Evolutionary conservation across 345 rosid species (phyloP).

Genomic region (Salix suchowensis): DNA sequence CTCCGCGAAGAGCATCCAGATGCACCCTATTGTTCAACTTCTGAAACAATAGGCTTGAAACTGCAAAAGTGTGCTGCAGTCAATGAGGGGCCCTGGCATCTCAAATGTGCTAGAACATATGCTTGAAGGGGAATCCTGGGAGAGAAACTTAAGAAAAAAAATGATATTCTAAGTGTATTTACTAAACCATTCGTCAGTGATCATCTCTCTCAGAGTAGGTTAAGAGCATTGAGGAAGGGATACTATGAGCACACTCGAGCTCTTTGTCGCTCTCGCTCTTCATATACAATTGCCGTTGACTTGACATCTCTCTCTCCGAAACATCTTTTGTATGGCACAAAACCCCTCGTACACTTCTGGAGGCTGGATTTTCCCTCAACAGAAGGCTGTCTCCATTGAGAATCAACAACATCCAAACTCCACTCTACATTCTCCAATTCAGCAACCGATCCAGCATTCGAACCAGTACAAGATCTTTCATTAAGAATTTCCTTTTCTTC

Average conservation of each 20-base stretch:
- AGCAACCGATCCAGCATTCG: slow-evolving; percentile 36
- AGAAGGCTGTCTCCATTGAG: slow-evolving; percentile 17
- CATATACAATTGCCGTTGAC: slow-evolving; percentile 30
- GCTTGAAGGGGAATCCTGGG: not conserved
- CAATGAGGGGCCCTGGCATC: not conserved
- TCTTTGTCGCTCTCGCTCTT: slow-evolving; percentile 43
- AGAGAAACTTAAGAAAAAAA: not conserved
- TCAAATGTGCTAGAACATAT: not conserved
- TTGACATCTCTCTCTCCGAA: slow-evolving; percentile 45
- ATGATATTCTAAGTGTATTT: not conserved
- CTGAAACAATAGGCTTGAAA: not conserved
- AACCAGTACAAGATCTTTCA: slow-evolving; percentile 41
- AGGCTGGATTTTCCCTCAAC: slow-evolving; percentile 6
- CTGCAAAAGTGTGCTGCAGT: not conserved
- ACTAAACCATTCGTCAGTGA: not conserved
- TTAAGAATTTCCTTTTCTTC: slow-evolving; percentile 26
- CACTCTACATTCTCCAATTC: slow-evolving; percentile 35
- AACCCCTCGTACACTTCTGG: slow-evolving; percentile 29
- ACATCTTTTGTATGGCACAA: slow-evolving; percentile 74
- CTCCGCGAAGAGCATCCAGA: not conserved
- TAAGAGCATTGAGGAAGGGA: not conserved
- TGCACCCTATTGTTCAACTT: not conserved
- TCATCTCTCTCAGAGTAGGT: not conserved
- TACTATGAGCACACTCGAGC: slow-evolving; percentile 46
- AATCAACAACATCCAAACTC: slow-evolving; percentile 35